Conservation (phyloP, 805 yeast species). For the Pichia sporocuriosa region DNA sequence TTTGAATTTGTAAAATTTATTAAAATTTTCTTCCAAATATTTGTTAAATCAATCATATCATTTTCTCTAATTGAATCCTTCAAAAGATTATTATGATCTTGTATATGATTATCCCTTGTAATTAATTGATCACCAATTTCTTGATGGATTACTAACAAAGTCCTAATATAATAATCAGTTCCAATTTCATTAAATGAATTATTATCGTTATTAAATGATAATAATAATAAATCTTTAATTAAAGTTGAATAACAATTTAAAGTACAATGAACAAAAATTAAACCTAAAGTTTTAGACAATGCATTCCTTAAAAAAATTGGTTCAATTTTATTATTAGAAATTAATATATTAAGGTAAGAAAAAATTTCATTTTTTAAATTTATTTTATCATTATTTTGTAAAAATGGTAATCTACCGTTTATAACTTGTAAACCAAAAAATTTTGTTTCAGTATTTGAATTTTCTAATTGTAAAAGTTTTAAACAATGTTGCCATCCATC, state of each 20-base stretch:
- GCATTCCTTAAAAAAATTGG: conserved; percentile 47
- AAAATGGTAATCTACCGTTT: conserved; percentile 44
- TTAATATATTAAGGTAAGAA: conserved; percentile 32
- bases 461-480: conserved; percentile 31
- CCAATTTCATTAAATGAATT: conserved; percentile 36
- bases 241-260: conserved; percentile 43
- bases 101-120: conserved; percentile 53
- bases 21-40: conserved; percentile 61
- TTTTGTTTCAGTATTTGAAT: conserved; percentile 40
- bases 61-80: conserved; percentile 77
- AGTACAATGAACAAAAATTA: conserved; percentile 44
- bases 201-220: conserved; percentile 25
- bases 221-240: conserved; percentile 41
- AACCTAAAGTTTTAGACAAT: conserved; percentile 48
- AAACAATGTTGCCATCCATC: conserved; percentile 52
- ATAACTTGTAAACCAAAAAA: conserved; percentile 68
- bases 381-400: conserved; percentile 40
- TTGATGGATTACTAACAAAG: conserved; percentile 69
- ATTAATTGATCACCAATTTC: conserved; percentile 93
- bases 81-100: conserved; percentile 59
- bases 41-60: conserved; percentile 62
- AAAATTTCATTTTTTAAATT: conserved; percentile 43
- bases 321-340: conserved; percentile 26
- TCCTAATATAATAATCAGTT: conserved; percentile 68
- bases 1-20: conserved; percentile 30